Base-by-base conservation (phyloP, 2,329 filamentous ascomycete genomes). In the Phaeosphaeria sp. region DNA sequence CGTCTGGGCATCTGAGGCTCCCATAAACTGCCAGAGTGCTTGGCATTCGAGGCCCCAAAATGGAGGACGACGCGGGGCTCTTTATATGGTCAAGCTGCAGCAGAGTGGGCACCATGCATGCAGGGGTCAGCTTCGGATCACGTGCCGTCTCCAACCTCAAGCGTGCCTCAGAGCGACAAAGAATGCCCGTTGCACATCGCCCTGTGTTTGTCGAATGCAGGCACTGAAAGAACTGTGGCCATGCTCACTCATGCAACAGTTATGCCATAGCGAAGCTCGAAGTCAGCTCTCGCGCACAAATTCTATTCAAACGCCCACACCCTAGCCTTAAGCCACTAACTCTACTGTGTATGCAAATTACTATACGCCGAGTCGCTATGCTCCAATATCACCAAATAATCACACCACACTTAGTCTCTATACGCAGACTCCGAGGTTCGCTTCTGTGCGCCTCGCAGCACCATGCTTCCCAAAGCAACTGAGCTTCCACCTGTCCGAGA, bases 401-500 rank as follows among this genome's bases (percentile, higher is more conserved):
- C 50, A 49, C 55, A 51, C n/a, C n/a, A n/a, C n/a, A n/a, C 51
- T 67, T 62, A 68, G 42, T 40, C 58, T 63, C 57, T 67, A 58
- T 61, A 56, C 25, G 63, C 61, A 60, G 60, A 64, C 61, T 65
- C 65, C 9, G 63, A 64, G 21, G 52, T 57, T 9, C 62, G 63
- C 59, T 62, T 67, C 57, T 67, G 61, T 40, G 51, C 57, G 2
- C 70, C 70, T 51, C 66, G 72, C 55, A 70, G 49, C 36, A 70
- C 70, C 68, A 74, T 73, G 55, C 71, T 73, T 2, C 73, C 72
- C 57, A 77, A 48, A 18, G 63, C 74, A 59, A 69, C 33, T 13
- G 65, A 58, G 11, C 68, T 63, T 4, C 61, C 59, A 6, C 72
- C 72, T 9, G 55, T 63, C 25, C 56, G 58, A 18, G 64, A 59